A percentile compares a stretch with the other conserved stretches of the same genome.
phyloP scores from a whole-genome alignment of 2,329 filamentous ascomycete species.

The Niveomyces coronatus region DNA sequence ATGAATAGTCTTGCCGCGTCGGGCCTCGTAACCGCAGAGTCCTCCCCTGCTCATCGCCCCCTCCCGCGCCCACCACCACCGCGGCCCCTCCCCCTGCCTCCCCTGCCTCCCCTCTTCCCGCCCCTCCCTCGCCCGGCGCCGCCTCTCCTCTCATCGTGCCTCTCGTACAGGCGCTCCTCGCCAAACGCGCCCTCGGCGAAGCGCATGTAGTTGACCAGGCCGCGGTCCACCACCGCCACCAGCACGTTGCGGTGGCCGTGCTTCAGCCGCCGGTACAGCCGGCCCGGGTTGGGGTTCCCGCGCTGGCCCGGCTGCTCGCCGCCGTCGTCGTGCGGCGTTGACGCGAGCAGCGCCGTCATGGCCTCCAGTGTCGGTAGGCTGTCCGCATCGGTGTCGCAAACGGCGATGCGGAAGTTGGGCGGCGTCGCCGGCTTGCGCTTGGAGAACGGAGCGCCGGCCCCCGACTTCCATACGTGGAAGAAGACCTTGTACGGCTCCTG shows the following conservation, averaged over 20 bases:
- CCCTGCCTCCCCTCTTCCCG: slow-evolving; percentile 35
- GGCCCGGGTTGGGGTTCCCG: slow-evolving; percentile 32
- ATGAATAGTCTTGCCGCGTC: too few relatives aligned
- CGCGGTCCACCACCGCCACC: slow-evolving; percentile 80
- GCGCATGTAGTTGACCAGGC: slow-evolving; percentile 78
- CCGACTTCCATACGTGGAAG: slow-evolving; percentile 70
- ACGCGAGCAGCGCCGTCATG: slow-evolving; percentile 59
- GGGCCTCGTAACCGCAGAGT: too few relatives aligned
- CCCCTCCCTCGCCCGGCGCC: slow-evolving; percentile 30
- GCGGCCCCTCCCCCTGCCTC: slow-evolving; percentile 26
- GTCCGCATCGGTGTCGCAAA: slow-evolving; percentile 65
- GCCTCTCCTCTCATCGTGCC: slow-evolving; percentile 34
- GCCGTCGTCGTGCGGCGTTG: slow-evolving; percentile 61
- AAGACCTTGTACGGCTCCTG: slow-evolving; percentile 58
- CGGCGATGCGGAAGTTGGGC: slow-evolving; percentile 77
- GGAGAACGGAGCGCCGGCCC: slow-evolving; percentile 50
- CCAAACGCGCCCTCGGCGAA: slow-evolving; percentile 73
- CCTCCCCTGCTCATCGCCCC: slow-evolving; percentile 10
- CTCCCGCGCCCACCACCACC: slow-evolving; percentile 15
- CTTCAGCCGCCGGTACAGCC: slow-evolving; percentile 67
- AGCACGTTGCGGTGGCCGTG: slow-evolving; percentile 77
- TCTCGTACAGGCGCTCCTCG: slow-evolving; percentile 60
- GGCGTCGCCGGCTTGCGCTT: slow-evolving; percentile 71
- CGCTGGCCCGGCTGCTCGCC: slow-evolving; percentile 17
- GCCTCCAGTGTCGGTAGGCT: slow-evolving; percentile 64